Conservation (phyloP, 2,329 filamentous ascomycete species). For the Verticillium tricorpus region DNA sequence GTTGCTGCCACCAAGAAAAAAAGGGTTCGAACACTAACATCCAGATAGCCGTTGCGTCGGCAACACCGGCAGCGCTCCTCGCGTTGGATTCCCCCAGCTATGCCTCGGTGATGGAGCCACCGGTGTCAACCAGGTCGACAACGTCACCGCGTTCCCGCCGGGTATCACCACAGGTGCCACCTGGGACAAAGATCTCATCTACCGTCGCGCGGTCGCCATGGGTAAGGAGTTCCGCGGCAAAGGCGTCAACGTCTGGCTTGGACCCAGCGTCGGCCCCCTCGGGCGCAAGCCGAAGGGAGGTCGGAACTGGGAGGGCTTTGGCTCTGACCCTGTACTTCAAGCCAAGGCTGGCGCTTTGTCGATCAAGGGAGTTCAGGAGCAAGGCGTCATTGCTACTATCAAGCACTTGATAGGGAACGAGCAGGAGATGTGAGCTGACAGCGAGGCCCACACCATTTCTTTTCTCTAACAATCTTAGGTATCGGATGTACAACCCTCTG, state of each 20-base stretch:
- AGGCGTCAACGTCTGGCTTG: slow-evolving; percentile 66
- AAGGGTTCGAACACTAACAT: slow-evolving; percentile 1
- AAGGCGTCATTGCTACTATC: slow-evolving; percentile 52
- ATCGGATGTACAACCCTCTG: slow-evolving; percentile 51
- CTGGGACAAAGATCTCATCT: slow-evolving; percentile 69
- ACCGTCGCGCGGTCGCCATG: slow-evolving; percentile 61
- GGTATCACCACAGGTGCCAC: slow-evolving; percentile 75
- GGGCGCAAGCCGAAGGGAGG: slow-evolving; percentile 70
- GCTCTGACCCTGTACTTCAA: slow-evolving; percentile 67
- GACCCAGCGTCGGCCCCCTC: slow-evolving; percentile 65
- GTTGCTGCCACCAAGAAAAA: neutral
- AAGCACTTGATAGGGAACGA: slow-evolving; percentile 54
- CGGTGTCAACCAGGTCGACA: slow-evolving; percentile 68
- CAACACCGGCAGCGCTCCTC: slow-evolving; percentile 66
- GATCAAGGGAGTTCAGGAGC: slow-evolving; percentile 64
- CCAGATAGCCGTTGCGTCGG: slow-evolving; percentile 60
- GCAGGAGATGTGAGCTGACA: slow-evolving; percentile 53
- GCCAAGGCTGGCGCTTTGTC: slow-evolving; percentile 74
- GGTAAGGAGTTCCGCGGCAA: slow-evolving; percentile 71
- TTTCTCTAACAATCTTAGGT: neutral
- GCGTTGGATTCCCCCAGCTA: slow-evolving; percentile 68
- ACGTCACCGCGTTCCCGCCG: slow-evolving; percentile 71
- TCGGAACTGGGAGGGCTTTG: slow-evolving; percentile 73
- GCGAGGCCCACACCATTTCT: neutral
- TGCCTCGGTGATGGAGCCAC: slow-evolving; percentile 69